Conservation (phyloP, 345 rosid genomes). For the Syzygium aromaticum region DNA sequence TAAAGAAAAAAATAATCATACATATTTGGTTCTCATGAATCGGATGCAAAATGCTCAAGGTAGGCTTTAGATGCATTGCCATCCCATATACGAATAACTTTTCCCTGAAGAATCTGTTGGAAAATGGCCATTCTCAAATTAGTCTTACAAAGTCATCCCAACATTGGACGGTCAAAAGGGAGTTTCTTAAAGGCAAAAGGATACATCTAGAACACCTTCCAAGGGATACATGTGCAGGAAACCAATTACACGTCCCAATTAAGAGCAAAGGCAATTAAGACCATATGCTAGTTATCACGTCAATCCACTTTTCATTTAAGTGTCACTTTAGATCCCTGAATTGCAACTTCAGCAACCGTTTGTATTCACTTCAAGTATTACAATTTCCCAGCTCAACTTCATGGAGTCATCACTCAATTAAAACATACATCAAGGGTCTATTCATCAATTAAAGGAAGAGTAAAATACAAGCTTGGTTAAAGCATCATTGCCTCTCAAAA, state of each 20-base stretch:
- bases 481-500: too few relatives aligned
- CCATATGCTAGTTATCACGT: not conserved
- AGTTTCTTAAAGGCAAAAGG: not conserved
- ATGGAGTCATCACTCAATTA: not conserved
- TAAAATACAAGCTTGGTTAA: too few relatives aligned
- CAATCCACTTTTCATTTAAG: not conserved
- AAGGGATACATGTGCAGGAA: not conserved
- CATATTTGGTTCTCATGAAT: not conserved
- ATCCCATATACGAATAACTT: constrained; percentile 88
- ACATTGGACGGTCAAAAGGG: not conserved
- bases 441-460: too few relatives aligned
- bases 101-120: constrained; percentile 75
- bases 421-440: not conserved
- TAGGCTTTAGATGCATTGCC: constrained; percentile 83
- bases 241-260: not conserved
- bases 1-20: not conserved
- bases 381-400: not conserved
- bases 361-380: not conserved
- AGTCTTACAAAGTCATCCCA: not conserved
- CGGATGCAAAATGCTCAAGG: constrained; percentile 52
- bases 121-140: not conserved
- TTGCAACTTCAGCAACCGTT: not conserved
- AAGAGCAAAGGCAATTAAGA: not conserved
- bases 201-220: not conserved
- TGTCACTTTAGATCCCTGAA: not conserved